A percentile compares a stretch with the other conserved stretches of the same genome.
Evolutionary conservation across 2,329 filamentous ascomycete genomes (phyloP).

Genomic region (Xylariaceae sp.): DNA sequence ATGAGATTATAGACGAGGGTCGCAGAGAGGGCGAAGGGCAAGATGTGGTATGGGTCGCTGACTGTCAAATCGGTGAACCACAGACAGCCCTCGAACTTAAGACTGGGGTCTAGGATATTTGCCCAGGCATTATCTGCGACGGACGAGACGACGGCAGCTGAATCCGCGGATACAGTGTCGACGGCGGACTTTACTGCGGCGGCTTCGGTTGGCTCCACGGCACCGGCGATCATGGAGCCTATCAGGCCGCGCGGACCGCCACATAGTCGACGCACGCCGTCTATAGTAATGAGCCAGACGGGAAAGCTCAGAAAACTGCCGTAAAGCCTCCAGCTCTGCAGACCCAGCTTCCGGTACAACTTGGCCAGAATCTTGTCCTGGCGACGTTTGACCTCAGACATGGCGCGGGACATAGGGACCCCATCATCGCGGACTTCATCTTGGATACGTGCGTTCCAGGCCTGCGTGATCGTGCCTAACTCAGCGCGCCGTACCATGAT

Average conservation of each 20-base stretch:
- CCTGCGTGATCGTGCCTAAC: conserved; percentile 32
- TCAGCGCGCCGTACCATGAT: conserved; percentile 29
- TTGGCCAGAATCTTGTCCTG: conserved; percentile 21
- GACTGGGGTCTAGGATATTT: conserved; percentile 32
- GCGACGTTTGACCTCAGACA: conserved; percentile 29
- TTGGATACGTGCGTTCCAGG: conserved; percentile 32
- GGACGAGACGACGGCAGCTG: not conserved
- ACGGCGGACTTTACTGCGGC: not conserved
- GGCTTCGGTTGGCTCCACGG: not conserved
- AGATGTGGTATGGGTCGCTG: conserved; percentile 46
- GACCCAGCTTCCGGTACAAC: conserved; percentile 34
- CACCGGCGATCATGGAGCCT: conserved; percentile 28
- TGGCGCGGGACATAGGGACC: conserved; percentile 1
- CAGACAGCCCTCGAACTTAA: conserved; percentile 47
- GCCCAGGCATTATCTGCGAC: not conserved
- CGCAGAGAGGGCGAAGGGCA: conserved; percentile 40
- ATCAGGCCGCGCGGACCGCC: conserved; percentile 37
- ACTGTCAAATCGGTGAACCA: conserved; percentile 53
- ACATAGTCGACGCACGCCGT: conserved; percentile 45
- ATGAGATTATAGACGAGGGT: conserved; percentile 34
- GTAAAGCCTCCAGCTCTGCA: conserved; percentile 45
- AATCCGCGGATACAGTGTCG: conserved; percentile 6
- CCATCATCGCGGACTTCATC: conserved; percentile 20
- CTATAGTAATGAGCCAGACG: conserved; percentile 47
- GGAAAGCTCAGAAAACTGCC: conserved; percentile 39